phyloP scores from a whole-genome alignment of 495 filamentous ascomycete genomes.

The Podospora pseudopauciseta region DNA sequence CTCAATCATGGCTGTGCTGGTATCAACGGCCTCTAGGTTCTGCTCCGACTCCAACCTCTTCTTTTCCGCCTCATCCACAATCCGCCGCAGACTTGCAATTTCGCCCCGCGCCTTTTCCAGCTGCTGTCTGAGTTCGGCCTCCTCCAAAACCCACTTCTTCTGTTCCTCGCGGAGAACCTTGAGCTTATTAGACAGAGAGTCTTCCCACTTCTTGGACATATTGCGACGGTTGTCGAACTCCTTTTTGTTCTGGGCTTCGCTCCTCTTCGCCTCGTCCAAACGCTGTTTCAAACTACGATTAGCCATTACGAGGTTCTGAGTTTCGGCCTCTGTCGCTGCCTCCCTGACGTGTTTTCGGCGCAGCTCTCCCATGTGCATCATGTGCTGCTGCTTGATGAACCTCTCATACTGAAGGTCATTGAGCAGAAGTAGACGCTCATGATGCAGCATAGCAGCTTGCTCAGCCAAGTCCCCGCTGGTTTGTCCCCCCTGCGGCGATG shows the following conservation, averaged over 20 bases:
- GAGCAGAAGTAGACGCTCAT: conserved; percentile 61
- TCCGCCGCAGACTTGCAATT: conserved; percentile 50
- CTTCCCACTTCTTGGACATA: conserved; percentile 68
- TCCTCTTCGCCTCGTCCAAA: conserved; percentile 63
- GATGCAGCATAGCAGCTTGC: conserved; percentile 56
- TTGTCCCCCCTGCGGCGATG: conserved; percentile 4
- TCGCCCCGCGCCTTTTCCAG: conserved; percentile 51
- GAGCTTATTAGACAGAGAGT: conserved; percentile 58
- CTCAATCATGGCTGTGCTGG: conserved; percentile 57
- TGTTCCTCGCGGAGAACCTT: conserved; percentile 61
- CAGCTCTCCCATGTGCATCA: conserved; percentile 68
- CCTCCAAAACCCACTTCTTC: conserved; percentile 57
- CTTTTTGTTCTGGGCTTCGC: conserved; percentile 58
- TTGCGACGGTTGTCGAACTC: conserved; percentile 61
- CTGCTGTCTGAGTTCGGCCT: conserved; percentile 49
- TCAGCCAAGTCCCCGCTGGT: conserved; percentile 25
- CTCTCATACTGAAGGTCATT: conserved; percentile 76
- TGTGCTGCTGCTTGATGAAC: conserved; percentile 71
- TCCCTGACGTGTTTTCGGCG: conserved; percentile 64
- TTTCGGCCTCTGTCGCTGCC: conserved; percentile 68
- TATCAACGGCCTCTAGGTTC: conserved; percentile 55
- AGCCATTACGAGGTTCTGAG: conserved; percentile 67
- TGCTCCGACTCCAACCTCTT: conserved; percentile 57
- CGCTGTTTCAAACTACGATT: conserved; percentile 66
- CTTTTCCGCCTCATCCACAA: conserved; percentile 59